Conservation (phyloP, 805 yeast genomes). For the Debaryomyces hansenii region DNA sequence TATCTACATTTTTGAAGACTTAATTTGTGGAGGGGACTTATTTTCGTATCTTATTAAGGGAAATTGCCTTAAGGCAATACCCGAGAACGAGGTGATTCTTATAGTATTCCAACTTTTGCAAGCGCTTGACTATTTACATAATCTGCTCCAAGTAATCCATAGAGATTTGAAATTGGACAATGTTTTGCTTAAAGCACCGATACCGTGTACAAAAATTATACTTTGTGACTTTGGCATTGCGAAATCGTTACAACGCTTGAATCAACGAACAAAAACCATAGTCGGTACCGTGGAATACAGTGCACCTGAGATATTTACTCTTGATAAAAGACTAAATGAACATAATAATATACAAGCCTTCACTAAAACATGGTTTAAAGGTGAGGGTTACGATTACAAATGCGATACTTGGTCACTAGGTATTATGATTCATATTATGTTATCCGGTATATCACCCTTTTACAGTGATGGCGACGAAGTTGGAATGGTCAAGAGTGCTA, state of each 20-base stretch:
- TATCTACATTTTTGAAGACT: conserved; percentile 49
- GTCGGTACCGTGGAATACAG: conserved; percentile 70
- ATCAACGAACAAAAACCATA: conserved; percentile 46
- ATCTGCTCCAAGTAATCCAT: conserved; percentile 52
- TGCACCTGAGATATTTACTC: conserved; percentile 61
- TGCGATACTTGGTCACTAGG: conserved; percentile 76
- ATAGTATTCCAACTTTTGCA: conserved; percentile 55
- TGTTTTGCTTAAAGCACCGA: conserved; percentile 53
- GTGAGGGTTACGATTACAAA: conserved; percentile 50
- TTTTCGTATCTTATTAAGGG: conserved; percentile 53
- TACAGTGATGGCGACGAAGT: conserved; percentile 41
- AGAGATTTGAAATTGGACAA: conserved; percentile 69
- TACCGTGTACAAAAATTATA: conserved; percentile 52
- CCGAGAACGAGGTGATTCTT: conserved; percentile 56
- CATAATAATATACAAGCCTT: background rate
- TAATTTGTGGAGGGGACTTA: conserved; percentile 58
- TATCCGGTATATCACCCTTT: conserved; percentile 67
- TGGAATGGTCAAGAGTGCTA: conserved; percentile 42
- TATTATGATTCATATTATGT: conserved; percentile 54
- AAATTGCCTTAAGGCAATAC: conserved; percentile 37
- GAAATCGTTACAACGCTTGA: conserved; percentile 15
- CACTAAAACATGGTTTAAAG: background rate
- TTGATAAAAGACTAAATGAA: conserved; percentile 12
- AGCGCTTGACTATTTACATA: conserved; percentile 58
- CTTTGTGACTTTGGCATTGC: conserved; percentile 70